Base-by-base conservation (phyloP, 176 grass and related monocot genomes). In the bread wheat (Triticum aestivum) region DNA sequence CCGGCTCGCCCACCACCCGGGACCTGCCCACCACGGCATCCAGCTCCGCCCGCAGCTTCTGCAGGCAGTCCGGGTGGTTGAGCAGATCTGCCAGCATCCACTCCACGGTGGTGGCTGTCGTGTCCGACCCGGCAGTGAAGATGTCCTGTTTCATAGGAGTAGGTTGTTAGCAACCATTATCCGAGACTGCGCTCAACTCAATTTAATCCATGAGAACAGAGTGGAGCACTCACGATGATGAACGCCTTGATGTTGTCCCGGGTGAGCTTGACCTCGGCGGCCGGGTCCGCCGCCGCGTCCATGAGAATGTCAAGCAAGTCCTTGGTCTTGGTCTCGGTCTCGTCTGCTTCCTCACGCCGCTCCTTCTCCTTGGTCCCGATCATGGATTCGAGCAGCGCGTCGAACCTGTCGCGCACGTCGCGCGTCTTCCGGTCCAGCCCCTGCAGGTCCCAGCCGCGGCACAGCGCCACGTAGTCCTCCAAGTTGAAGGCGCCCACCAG, bases 401-500 rank as follows among this genome's bases (percentile, higher is more conserved):
- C 71, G 23, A 74, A 74, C 71, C 71, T 74, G 71, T 42, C 23
- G 41, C 44, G 71, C 71, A 74, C 71, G 71, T 26, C 41, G 71
- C 71, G 71, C 71, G 71, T 54, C 51, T 54, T 74, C 71, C 23
- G 24, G 5, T 18, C 71, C 21, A 74, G 41, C 41, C 71, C 71
- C 71, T 74, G 71, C 71, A 74, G 71, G 71, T 74, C 71, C 71
- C 71, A 74, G 2, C 71, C 71, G 41, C 71, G 71, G 71, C n/a
- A 49, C 2, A 74, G 41, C n/a, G 41, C 41, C 42, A 74, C 42
- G 41, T 74, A 74, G 71, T 74, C 71, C 71, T 74, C 71, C n/a
- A 74, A 9, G 71, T 74, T 74, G 71, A 74, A 74, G 1, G 71
- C 71, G 23, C 71, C 71, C 9, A 74, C 71, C n/a, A 74, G 42